Conservation (phyloP, 805 yeast species). For the Barnettozyma siamensis region DNA sequence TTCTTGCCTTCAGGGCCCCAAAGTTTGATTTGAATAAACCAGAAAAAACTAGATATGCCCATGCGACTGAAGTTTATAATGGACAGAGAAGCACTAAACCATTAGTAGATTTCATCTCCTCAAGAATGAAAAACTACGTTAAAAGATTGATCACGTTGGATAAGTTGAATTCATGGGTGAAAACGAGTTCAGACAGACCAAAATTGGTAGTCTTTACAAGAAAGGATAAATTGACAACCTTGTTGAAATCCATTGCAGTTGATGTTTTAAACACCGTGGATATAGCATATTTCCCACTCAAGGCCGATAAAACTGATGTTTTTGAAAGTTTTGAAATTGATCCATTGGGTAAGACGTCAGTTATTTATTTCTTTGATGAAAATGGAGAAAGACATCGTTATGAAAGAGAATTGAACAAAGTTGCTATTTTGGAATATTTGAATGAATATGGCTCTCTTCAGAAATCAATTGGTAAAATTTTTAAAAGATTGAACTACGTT, state of each 20-base stretch:
- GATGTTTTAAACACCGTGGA: constrained; percentile 53
- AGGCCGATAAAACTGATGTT: constrained; percentile 19
- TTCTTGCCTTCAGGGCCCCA: constrained; percentile 79
- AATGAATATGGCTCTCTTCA: constrained; percentile 26
- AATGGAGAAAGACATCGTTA: constrained; percentile 18
- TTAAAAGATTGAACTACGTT: constrained; percentile 8
- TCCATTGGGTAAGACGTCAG: constrained; percentile 11
- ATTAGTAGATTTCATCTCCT: constrained; percentile 47
- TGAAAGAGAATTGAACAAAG: constrained; percentile 29
- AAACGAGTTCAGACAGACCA: constrained; percentile 17
- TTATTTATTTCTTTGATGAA: constrained; percentile 9
- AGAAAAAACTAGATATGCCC: constrained; percentile 26
- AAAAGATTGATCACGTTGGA: constrained; percentile 38
- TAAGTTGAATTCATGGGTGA: constrained; percentile 26
- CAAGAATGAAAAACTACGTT: constrained; percentile 62
- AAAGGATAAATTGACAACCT: constrained; percentile 43
- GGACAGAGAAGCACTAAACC: constrained; percentile 57
- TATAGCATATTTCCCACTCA: constrained; percentile 37
- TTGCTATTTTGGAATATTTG: constrained; percentile 28
- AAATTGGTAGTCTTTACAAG: constrained; percentile 51
- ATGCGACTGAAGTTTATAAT: constrained; percentile 50
- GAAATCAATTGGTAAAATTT: constrained; percentile 26
- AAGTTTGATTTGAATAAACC: constrained; percentile 35
- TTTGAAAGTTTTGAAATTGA: constrained; percentile 15
- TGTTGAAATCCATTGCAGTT: constrained; percentile 60